Conservation (phyloP, 108 stramenopile species). For the Skeletonema marinoi region DNA sequence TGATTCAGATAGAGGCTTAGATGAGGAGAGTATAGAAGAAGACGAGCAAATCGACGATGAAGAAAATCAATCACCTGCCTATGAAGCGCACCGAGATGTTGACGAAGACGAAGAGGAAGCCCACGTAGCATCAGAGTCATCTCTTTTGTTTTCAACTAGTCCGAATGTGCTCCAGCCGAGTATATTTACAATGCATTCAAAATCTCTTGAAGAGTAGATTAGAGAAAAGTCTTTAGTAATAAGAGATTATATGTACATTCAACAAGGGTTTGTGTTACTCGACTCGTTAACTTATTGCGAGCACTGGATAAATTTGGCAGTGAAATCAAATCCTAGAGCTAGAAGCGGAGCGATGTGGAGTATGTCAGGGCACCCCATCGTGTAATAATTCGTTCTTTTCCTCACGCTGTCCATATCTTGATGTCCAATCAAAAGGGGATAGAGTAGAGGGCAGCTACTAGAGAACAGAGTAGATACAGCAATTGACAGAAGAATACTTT, state of each 20-base stretch:
- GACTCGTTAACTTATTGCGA: too few species aligned
- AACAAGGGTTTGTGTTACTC: neutral
- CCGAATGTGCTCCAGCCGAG: slow-evolving; percentile 37
- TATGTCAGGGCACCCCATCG: too few species aligned
- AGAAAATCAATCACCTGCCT: neutral
- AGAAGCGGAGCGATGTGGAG: too few species aligned
- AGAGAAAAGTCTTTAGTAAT: neutral
- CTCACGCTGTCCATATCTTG: too few species aligned
- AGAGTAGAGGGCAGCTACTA: too few species aligned
- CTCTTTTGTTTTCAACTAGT: slow-evolving; percentile 17
- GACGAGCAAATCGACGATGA: neutral
- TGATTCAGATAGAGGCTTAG: neutral
- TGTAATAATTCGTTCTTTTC: too few species aligned
- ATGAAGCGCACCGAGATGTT: neutral
- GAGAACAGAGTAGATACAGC: too few species aligned
- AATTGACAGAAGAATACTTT: too few species aligned
- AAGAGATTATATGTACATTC: neutral
- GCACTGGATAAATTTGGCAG: too few species aligned
- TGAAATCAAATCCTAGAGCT: too few species aligned
- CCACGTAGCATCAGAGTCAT: slow-evolving; percentile 11
- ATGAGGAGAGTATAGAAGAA: slow-evolving; percentile 2
- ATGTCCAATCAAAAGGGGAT: too few species aligned
- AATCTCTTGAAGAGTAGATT: neutral
- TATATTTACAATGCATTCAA: slow-evolving; percentile 50
- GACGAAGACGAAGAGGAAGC: slow-evolving; percentile 5